Evolutionary conservation across 441 rosid genomes (phyloP), one percentile per base, ranked within the genome.

Genomic region (Populus trichocarpa): DNA sequence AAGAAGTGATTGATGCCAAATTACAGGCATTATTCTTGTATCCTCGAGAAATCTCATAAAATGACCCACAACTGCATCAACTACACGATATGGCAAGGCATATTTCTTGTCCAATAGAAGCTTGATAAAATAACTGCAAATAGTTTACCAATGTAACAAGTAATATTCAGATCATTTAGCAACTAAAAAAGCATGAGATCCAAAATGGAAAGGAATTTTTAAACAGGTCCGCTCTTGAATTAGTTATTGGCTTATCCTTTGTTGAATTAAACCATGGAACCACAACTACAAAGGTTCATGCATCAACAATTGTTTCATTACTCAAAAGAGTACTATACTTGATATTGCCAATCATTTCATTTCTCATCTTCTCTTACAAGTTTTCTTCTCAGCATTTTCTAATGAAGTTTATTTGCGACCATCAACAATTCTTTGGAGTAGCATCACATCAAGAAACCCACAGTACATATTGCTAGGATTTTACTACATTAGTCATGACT

Each of bases 1-100:
- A 71, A 93, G 96, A 72, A 95, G 97, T 20, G 97, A 89, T 79
- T 92, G 98, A 81, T 95, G 97, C 98, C 98, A 95, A 82, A 92
- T 93, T 64, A 93, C 98, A 16, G 99, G 99, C 99, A 95, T 93
- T 70, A 83, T 82, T 83, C 98, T 88, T 61, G 90, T 69, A 53
- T 95, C 97, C 9, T 90, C 90, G 2, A 83, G 75, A 81, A 93
- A 96, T 80, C 90, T 88, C 97, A 90, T 88, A 79, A 90, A 92
- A 83, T 93, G 95, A 76, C 88, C 86, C 46, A 91, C 88, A 80
- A 91, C 71, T 65, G 97, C 94, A 88, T 93, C 97, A 66, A 93
- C 83, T 20, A 92, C 99, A 13, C 93, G 89, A 75, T 89, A 87
- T 18, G 98, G 99, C 86, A 93, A 87, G 69, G 89, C 90, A 75